Base-by-base conservation (phyloP, 1,139 yeast genomes). In the Yamadazyma dendronema region DNA sequence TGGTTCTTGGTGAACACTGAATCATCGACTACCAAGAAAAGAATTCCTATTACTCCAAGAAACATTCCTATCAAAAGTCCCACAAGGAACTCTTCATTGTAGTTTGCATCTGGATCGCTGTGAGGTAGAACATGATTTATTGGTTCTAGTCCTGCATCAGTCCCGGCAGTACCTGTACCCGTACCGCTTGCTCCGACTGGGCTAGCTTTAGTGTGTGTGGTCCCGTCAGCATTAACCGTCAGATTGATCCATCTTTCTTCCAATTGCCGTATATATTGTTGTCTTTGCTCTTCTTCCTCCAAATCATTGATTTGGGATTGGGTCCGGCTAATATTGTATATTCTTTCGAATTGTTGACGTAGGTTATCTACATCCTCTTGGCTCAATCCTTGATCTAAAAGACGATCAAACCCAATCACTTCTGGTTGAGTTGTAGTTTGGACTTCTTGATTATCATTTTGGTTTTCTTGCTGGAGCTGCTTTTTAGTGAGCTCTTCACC, bases 201-300 rank as follows among this genome's bases (percentile, higher is more conserved):
- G n/a, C n/a, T n/a, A n/a, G n/a, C n/a, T n/a, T n/a, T n/a, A n/a
- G n/a, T n/a, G n/a, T n/a, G n/a, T 10, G 7, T 36, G 11, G 34
- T 34, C 6, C 33, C 34, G 15, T 34, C 37, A 4, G 49, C 43
- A 28, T 43, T 46, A 6, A 79, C 88, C 0, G 92, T 84, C 34
- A 85, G 81, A 51, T 89, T 95, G 42, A 89, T 85, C 96, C 96
- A 89, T 41, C 89, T 71, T 49, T 89, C 97, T 54, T 89, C 97
- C 45, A 88, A 59, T 44, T 81, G 84, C 35, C 88, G 57, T 4
- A 77, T 57, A 26, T 69, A 69, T 48, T 49, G 54, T 48, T 59
- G 65, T 17, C 66, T 47, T 22, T 46, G 49, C 39, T 70, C 75
- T 37, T 65, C 68, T 41, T 69, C 74, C 46, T 67, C 76, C 34